Percentiles rank a stretch among this genome's conserved stretches.
These are phyloP conservation scores for Fusarium camptoceras DNA, from an alignment of 2,329 filamentous ascomycete species.

Conservation along the genomic window DNA sequence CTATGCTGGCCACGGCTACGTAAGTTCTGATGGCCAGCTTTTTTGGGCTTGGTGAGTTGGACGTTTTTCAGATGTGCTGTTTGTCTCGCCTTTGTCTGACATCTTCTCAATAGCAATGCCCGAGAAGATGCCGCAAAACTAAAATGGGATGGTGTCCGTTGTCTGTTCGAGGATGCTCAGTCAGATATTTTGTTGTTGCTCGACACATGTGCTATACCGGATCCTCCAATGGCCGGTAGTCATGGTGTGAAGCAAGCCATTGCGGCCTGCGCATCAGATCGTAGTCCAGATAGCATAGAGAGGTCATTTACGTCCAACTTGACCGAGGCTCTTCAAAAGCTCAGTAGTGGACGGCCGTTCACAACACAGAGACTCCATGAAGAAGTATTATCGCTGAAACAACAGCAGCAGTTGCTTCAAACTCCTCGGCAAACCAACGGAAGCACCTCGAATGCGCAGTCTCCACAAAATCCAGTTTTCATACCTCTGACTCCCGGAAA, in stretches of 20 bases:
- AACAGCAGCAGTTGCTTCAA: constrained; percentile 59
- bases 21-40: constrained; percentile 69
- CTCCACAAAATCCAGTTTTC: constrained; percentile 61
- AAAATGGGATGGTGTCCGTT: constrained; percentile 73
- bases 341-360: constrained; percentile 67
- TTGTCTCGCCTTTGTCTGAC: constrained; percentile 56
- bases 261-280: constrained; percentile 67
- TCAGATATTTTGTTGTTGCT: constrained; percentile 72
- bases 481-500: constrained; percentile 68
- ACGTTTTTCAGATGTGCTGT: constrained; percentile 32
- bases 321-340: constrained; percentile 65
- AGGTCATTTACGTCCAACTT: constrained; percentile 70
- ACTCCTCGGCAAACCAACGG: constrained; percentile 60
- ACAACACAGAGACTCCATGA: constrained; percentile 67
- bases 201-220: constrained; percentile 69
- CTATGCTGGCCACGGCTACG: constrained; percentile 71
- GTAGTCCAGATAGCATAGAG: constrained; percentile 58
- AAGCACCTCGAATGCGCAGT: constrained; percentile 52
- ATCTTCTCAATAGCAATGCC: constrained; percentile 60
- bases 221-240: constrained; percentile 62
- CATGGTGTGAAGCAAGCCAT: constrained; percentile 72
- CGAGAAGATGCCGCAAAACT: constrained; percentile 69
- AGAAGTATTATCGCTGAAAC: constrained; percentile 61
- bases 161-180: constrained; percentile 70
- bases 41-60: constrained; percentile 74